phyloP scores from a whole-genome alignment of 805 yeast genomes.

The Teunomyces aglyptinius region DNA sequence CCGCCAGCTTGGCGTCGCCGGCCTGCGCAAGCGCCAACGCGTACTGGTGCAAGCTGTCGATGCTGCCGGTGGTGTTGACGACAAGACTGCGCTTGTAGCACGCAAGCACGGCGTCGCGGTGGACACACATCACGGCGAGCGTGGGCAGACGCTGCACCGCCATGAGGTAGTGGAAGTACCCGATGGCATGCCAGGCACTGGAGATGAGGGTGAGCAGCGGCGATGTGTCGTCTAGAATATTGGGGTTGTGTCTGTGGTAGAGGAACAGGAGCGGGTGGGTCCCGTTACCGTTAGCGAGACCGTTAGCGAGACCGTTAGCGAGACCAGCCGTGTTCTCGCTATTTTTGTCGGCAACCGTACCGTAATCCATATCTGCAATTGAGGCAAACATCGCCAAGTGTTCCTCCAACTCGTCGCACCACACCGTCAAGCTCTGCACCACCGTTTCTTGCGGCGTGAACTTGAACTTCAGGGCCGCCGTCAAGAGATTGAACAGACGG shows the following conservation, averaged over 20 bases:
- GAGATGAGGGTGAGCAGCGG: slow-evolving; percentile 28
- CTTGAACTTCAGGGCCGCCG: slow-evolving; percentile 21
- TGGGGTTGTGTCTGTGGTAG: slow-evolving; percentile 33
- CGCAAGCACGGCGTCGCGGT: slow-evolving; percentile 16
- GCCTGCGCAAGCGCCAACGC: slow-evolving; percentile 48
- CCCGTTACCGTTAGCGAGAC: neutral
- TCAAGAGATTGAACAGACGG: slow-evolving; percentile 35
- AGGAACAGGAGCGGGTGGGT: slow-evolving; percentile 29
- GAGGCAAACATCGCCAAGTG: slow-evolving; percentile 25
- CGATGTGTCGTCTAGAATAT: slow-evolving; percentile 26
- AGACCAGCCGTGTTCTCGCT: too few relatives aligned
- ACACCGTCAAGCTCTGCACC: slow-evolving; percentile 16
- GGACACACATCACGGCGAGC: slow-evolving; percentile 14
- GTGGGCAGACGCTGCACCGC: slow-evolving; percentile 26
- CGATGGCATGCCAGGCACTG: slow-evolving; percentile 38
- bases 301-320: too few relatives aligned
- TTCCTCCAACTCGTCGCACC: slow-evolving; percentile 16
- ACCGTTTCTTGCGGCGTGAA: slow-evolving; percentile 22
- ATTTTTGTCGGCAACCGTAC: neutral
- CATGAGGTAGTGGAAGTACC: slow-evolving; percentile 28
- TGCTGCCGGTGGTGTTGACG: slow-evolving; percentile 34
- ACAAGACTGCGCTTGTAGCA: slow-evolving; percentile 36
- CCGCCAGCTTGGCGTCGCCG: slow-evolving; percentile 42
- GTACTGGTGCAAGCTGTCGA: slow-evolving; percentile 39
- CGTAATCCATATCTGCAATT: slow-evolving; percentile 25